Percentiles rank a stretch among this genome's conserved stretches.
Evolutionary conservation across 2,329 filamentous ascomycete species (phyloP).

Genomic region (Colletotrichum cereale): DNA sequence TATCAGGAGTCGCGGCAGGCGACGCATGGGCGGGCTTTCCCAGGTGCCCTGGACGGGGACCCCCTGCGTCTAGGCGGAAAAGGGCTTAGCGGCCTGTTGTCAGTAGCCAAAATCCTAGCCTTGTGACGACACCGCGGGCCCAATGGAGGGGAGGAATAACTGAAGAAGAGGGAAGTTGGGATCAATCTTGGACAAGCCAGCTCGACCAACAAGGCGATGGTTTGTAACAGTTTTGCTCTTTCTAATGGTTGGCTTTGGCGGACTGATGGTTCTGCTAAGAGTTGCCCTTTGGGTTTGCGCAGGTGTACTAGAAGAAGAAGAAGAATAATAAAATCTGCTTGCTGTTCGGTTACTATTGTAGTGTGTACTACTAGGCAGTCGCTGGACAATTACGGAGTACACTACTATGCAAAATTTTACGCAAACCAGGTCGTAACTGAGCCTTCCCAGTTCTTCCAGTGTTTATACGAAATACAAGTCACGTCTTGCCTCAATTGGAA

Average conservation of each 20-base stretch:
- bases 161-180: neutral
- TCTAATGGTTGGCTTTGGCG: neutral
- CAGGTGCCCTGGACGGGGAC: conserved; percentile 34
- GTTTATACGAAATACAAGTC: neutral
- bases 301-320: neutral
- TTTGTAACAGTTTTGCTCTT: neutral
- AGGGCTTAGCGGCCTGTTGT: conserved; percentile 37
- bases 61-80: conserved; percentile 31
- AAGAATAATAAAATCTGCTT: neutral
- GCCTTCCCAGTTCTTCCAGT: neutral
- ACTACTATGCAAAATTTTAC: neutral
- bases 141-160: neutral
- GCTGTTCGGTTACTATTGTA: neutral
- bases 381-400: neutral
- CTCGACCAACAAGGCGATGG: neutral
- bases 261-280: neutral
- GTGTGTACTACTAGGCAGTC: too few species aligned
- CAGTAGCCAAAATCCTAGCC: conserved; percentile 27
- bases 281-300: neutral
- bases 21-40: conserved; percentile 27
- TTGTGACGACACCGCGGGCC: conserved; percentile 34
- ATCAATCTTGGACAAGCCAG: neutral
- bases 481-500: neutral
- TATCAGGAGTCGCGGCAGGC: conserved; percentile 15
- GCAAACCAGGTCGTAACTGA: neutral